A percentile compares a stretch with the other conserved stretches of the same genome.
Evolutionary conservation across 495 filamentous ascomycete species (phyloP).

Genomic region (Penicillium bovifimosum): DNA sequence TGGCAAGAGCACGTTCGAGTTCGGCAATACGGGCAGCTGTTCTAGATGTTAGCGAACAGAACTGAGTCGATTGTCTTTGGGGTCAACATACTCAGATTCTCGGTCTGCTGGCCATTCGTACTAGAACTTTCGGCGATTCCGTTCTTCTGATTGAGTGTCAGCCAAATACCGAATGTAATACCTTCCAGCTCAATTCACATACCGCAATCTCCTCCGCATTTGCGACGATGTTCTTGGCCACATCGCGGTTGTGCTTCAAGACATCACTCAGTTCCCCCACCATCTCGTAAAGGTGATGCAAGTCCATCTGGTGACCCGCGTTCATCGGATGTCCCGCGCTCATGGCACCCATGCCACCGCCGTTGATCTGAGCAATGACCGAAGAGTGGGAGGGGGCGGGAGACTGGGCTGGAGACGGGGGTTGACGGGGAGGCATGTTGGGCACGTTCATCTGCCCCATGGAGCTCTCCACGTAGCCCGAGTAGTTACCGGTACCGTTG

Average conservation of each 20-base stretch:
- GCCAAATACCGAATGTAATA: not conserved
- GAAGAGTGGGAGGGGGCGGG: constrained; percentile 30
- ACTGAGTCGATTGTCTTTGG: not conserved
- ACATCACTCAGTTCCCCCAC: constrained; percentile 74
- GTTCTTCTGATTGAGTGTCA: constrained; percentile 33
- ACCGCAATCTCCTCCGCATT: constrained; percentile 60
- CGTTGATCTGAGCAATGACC: constrained; percentile 45
- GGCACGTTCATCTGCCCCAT: constrained; percentile 29
- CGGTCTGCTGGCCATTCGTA: constrained; percentile 42
- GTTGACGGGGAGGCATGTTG: constrained; percentile 34
- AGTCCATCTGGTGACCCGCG: constrained; percentile 80
- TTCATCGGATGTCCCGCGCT: constrained; percentile 57
- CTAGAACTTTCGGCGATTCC: constrained; percentile 40
- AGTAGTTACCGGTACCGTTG: constrained; percentile 29
- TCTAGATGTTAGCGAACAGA: not conserved
- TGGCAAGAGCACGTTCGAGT: constrained; percentile 48
- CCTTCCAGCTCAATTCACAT: constrained; percentile 11
- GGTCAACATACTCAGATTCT: constrained; percentile 36
- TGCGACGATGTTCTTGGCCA: constrained; percentile 66
- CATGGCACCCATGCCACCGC: constrained; percentile 53
- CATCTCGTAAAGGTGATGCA: constrained; percentile 79
- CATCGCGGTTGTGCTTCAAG: constrained; percentile 69
- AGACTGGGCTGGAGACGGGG: constrained; percentile 31
- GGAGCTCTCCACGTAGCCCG: constrained; percentile 31
- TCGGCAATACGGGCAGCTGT: constrained; percentile 46